A percentile compares a stretch with the other conserved stretches of the same genome.
phyloP scores from a whole-genome alignment of 2,329 filamentous ascomycete species.

The Neonectria faginata region DNA sequence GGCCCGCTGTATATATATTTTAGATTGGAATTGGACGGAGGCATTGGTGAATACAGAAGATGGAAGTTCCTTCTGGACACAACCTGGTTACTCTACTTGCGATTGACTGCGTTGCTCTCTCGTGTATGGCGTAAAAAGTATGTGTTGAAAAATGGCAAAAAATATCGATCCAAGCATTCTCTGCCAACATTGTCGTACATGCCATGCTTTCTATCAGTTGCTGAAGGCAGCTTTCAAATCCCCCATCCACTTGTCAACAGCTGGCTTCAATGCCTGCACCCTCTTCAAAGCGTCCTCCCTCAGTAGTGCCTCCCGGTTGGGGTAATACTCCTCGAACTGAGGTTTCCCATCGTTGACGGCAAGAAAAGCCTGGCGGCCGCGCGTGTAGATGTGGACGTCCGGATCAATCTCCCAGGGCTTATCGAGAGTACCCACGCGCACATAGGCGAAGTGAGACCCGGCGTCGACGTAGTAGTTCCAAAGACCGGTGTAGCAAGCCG shows the following conservation, averaged over 20 bases:
- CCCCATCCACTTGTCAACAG: conserved; percentile 33
- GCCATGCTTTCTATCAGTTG: background rate
- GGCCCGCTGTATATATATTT: conserved; percentile 37
- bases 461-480: conserved; percentile 56
- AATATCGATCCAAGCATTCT: conserved; percentile 2
- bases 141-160: background rate
- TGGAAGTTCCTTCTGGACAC: conserved; percentile 32
- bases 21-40: conserved; percentile 35
- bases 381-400: conserved; percentile 59
- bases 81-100: conserved; percentile 26
- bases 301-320: conserved; percentile 47
- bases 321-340: conserved; percentile 53
- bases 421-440: conserved; percentile 60
- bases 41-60: conserved; percentile 38
- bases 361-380: conserved; percentile 55
- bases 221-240: conserved; percentile 29
- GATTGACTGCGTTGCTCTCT: conserved; percentile 23
- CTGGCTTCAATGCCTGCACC: conserved; percentile 40
- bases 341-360: conserved; percentile 51
- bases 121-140: background rate
- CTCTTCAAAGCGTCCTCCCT: conserved; percentile 50
- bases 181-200: background rate
- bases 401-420: conserved; percentile 52
- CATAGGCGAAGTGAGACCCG: conserved; percentile 49
- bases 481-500: conserved; percentile 54